phyloP scores from a whole-genome alignment of 2,329 filamentous ascomycete genomes.

The Calonectria henricotiae region DNA sequence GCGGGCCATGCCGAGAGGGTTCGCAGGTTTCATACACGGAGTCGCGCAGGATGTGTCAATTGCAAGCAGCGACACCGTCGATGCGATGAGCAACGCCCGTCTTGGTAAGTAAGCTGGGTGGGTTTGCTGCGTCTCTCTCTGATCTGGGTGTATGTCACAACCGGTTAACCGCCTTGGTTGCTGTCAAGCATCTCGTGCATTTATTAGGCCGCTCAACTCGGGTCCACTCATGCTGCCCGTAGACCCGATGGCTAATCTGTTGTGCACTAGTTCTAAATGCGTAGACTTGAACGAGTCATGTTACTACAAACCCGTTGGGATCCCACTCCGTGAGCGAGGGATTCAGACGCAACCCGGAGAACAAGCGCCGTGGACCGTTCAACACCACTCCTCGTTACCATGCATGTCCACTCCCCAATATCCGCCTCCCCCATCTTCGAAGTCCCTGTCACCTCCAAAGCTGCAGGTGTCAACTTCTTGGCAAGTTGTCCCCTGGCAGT shows the following conservation, averaged over 20 bases:
- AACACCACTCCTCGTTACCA: neutral
- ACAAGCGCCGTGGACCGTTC: neutral
- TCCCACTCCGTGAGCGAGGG: conserved; percentile 5
- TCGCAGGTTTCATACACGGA: conserved; percentile 15
- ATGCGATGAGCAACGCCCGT: conserved; percentile 16
- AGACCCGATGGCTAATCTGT: conserved; percentile 2
- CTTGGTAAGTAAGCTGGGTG: conserved; percentile 14
- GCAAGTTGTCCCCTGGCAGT: conserved; percentile 21
- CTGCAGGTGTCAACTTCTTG: conserved; percentile 1
- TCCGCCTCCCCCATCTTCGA: neutral
- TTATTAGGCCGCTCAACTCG: neutral
- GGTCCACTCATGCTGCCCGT: neutral
- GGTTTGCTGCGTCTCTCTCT: neutral
- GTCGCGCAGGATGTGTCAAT: conserved; percentile 15
- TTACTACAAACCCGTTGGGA: neutral
- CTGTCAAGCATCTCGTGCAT: neutral
- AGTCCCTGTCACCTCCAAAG: neutral
- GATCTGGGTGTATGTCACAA: neutral
- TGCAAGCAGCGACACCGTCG: conserved; percentile 14
- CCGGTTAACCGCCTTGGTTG: neutral
- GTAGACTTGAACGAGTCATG: conserved; percentile 1
- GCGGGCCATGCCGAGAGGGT: neutral
- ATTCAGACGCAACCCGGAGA: neutral
- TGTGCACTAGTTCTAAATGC: neutral
- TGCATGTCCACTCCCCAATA: neutral